phyloP scores from a whole-genome alignment of 2,329 filamentous ascomycete genomes.

The Arthrobotrys conoides region DNA sequence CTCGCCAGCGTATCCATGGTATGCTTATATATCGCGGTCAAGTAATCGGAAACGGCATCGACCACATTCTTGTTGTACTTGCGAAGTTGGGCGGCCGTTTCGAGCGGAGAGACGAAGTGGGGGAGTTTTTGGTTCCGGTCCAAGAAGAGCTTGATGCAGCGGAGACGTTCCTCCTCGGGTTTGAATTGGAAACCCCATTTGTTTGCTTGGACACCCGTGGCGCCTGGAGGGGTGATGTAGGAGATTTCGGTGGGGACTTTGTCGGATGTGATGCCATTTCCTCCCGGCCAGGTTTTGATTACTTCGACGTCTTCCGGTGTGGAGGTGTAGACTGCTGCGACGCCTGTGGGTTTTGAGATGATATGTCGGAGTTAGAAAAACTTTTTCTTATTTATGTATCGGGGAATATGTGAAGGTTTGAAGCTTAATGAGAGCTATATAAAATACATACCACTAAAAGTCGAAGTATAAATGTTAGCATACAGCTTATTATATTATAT shows the following conservation, averaged over 20 bases:
- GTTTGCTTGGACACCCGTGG: constrained; percentile 63
- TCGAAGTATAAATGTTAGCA: constrained; percentile 33
- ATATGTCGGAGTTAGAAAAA: not conserved
- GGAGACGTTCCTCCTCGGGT: constrained; percentile 80
- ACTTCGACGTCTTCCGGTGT: constrained; percentile 85
- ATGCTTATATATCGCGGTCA: constrained; percentile 81
- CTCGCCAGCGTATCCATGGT: constrained; percentile 83
- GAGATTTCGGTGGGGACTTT: constrained; percentile 85
- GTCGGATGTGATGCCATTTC: constrained; percentile 87
- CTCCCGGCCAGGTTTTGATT: constrained; percentile 87
- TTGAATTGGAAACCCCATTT: constrained; percentile 90
- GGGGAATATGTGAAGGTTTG: not conserved
- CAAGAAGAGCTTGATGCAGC: constrained; percentile 87
- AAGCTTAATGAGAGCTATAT: constrained; percentile 17
- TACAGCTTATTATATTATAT: constrained; percentile 1
- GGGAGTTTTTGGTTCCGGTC: constrained; percentile 85
- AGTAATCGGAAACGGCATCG: constrained; percentile 83
- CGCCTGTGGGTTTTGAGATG: constrained; percentile 68
- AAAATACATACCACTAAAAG: constrained; percentile 48
- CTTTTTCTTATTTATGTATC: too few species aligned
- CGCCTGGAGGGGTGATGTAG: constrained; percentile 66
- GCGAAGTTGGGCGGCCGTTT: constrained; percentile 82
- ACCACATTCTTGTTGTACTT: constrained; percentile 82
- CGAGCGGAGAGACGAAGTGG: constrained; percentile 82
- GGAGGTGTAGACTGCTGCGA: constrained; percentile 80